These are phyloP conservation scores for Teunomyces gatunensis DNA, from an alignment of 805 yeast species.

Conservation along the genomic window DNA sequence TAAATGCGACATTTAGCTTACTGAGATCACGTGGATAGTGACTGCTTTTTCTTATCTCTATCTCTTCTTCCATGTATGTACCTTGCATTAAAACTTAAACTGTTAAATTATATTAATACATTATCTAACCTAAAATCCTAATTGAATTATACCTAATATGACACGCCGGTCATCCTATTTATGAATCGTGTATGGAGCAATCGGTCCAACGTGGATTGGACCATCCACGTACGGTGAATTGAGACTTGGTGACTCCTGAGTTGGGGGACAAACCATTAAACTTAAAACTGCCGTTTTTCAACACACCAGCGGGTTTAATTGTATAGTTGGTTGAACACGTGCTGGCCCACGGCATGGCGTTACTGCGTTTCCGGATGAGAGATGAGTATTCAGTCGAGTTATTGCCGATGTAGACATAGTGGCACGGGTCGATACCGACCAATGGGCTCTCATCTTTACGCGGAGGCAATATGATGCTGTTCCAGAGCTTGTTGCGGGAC, in stretches of 20 bases:
- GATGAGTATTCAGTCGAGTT: conserved; percentile 8
- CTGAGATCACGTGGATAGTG: neutral
- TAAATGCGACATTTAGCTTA: neutral
- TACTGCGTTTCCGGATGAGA: conserved; percentile 5
- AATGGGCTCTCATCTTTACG: conserved; percentile 39
- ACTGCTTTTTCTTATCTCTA: neutral
- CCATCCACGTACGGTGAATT: conserved; percentile 54
- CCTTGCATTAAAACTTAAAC: neutral
- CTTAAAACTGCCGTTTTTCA: conserved; percentile 14
- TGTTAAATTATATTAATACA: neutral
- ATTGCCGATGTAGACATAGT: conserved; percentile 24
- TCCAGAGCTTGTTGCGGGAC: conserved; percentile 53
- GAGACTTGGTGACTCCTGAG: conserved; percentile 38
- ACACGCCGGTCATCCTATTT: conserved; percentile 2
- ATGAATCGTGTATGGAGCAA: neutral
- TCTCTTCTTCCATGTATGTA: neutral
- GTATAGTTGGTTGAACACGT: neutral
- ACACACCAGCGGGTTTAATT: conserved; percentile 33
- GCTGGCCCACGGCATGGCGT: conserved; percentile 10
- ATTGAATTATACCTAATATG: neutral
- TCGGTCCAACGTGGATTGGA: conserved; percentile 43
- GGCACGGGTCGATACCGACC: conserved; percentile 16
- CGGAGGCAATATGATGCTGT: conserved; percentile 51
- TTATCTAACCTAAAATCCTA: neutral
- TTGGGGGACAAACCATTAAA: conserved; percentile 35